phyloP scores from a whole-genome alignment of 768 basidiomycete genomes.

The Coprinopsis sp. region DNA sequence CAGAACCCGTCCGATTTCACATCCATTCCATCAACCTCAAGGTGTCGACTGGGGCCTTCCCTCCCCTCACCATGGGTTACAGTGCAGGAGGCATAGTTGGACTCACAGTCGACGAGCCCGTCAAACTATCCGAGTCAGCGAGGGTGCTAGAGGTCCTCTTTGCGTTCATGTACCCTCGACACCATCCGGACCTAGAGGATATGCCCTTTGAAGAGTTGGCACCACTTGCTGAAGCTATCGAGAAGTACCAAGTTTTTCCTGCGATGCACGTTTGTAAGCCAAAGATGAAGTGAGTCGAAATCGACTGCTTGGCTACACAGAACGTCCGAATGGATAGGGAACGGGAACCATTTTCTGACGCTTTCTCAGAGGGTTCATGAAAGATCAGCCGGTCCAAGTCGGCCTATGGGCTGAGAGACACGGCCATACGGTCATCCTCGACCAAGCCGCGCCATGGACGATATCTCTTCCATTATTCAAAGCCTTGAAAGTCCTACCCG shows the following conservation, averaged over 20 bases:
- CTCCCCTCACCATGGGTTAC: too few species aligned
- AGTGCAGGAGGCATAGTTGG: slow-evolving; percentile 18
- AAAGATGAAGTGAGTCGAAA: slow-evolving; percentile 11
- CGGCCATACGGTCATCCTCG: not conserved
- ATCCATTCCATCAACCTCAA: slow-evolving; percentile 25
- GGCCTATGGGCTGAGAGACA: not conserved
- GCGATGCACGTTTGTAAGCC: slow-evolving; percentile 21
- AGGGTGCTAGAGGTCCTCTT: slow-evolving; percentile 22
- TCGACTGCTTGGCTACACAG: not conserved
- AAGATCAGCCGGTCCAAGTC: not conserved
- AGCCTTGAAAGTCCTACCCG: not conserved
- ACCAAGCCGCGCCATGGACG: not conserved
- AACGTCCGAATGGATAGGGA: too few species aligned
- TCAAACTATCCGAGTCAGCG: slow-evolving; percentile 19
- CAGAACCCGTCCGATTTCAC: slow-evolving; percentile 21
- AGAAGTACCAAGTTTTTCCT: slow-evolving; percentile 25
- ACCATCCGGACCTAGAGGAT: slow-evolving; percentile 17
- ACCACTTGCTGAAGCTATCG: slow-evolving; percentile 22
- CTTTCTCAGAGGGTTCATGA: not conserved
- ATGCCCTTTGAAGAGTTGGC: slow-evolving; percentile 16
- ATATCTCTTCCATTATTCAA: not conserved
- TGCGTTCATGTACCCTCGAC: slow-evolving; percentile 22
- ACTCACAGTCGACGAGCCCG: slow-evolving; percentile 11
- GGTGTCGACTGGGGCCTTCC: slow-evolving; percentile 23
- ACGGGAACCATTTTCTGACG: too few species aligned